phyloP scores from a whole-genome alignment of 768 basidiomycete genomes.

The Tremella fuciformis region DNA sequence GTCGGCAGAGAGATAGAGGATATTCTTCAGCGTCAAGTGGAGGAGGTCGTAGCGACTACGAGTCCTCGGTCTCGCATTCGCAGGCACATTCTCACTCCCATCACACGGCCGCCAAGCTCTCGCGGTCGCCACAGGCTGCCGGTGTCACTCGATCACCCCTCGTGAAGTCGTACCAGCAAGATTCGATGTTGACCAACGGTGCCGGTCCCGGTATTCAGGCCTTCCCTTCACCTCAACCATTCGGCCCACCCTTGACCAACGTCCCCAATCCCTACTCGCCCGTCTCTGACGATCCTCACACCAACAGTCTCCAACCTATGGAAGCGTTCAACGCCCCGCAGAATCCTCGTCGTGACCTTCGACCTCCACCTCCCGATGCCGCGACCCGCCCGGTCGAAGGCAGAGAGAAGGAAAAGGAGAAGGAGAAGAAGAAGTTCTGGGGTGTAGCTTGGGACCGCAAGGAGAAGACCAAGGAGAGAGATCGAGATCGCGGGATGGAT shows the following conservation, averaged over 20 bases:
- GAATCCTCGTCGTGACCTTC: not conserved
- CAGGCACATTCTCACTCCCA: constrained; percentile 8
- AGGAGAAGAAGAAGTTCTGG: constrained; percentile 45
- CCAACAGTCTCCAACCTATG: not conserved
- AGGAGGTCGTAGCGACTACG: constrained; percentile 17
- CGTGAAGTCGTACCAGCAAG: constrained; percentile 20
- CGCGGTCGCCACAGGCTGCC: constrained; percentile 7
- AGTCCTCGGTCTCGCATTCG: constrained; percentile 10
- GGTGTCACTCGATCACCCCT: constrained; percentile 27
- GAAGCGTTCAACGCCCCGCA: too few relatives aligned
- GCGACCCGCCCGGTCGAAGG: constrained; percentile 8
- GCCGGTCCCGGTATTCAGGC: constrained; percentile 4
- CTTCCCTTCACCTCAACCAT: constrained; percentile 29
- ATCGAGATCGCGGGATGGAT: constrained; percentile 4
- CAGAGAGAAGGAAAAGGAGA: constrained; percentile 26
- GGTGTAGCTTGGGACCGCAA: constrained; percentile 14
- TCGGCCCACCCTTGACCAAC: constrained; percentile 10
- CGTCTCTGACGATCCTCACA: constrained; percentile 10
- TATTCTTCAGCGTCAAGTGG: constrained; percentile 22
- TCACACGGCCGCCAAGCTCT: constrained; percentile 11
- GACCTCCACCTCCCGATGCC: constrained; percentile 6
- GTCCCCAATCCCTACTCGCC: constrained; percentile 14
- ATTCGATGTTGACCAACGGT: too few relatives aligned
- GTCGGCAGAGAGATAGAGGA: constrained; percentile 18
- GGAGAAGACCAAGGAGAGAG: constrained; percentile 19